Conservation (phyloP, 352 stramenopile species). For the Pythium sukuiense region DNA sequence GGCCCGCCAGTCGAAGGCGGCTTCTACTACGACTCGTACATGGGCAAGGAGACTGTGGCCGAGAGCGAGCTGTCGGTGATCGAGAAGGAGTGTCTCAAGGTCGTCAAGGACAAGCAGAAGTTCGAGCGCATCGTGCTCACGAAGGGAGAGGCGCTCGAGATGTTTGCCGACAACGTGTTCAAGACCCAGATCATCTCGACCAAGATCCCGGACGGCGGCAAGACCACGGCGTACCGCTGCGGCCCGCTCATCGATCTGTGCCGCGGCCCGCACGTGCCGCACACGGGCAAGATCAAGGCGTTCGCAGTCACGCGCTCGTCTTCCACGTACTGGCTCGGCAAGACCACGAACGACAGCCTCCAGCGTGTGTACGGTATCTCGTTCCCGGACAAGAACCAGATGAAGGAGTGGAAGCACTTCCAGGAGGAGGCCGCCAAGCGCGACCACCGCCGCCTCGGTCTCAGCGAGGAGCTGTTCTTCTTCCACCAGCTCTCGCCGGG, state of each 20-base stretch:
- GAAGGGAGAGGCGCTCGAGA: slow-evolving; percentile 93
- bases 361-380: slow-evolving; percentile 97
- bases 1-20: slow-evolving; percentile 96
- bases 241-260: slow-evolving; percentile 98
- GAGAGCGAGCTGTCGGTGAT: slow-evolving; percentile 84
- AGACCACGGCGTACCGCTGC: slow-evolving; percentile 96
- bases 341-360: slow-evolving; percentile 96
- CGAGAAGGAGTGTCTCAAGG: slow-evolving; percentile 91
- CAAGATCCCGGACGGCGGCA: slow-evolving; percentile 94
- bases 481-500: slow-evolving; percentile 95
- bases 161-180: slow-evolving; percentile 99
- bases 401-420: slow-evolving; percentile 87
- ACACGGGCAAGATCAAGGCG: slow-evolving; percentile 86
- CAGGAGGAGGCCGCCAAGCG: slow-evolving; percentile 96
- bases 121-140: slow-evolving; percentile 96
- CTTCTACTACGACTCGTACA: slow-evolving; percentile 99
- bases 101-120: slow-evolving; percentile 93
- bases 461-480: slow-evolving; percentile 97
- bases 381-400: slow-evolving; percentile 90
- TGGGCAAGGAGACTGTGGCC: slow-evolving; percentile 79
- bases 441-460: slow-evolving; percentile 94
- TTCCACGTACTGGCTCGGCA: slow-evolving; percentile 96
- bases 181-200: slow-evolving; percentile 96
- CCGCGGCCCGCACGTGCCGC: slow-evolving; percentile 94
- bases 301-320: slow-evolving; percentile 96